Conservation (phyloP, 768 basidiomycete species). For the Kwoniella heveanensis region DNA sequence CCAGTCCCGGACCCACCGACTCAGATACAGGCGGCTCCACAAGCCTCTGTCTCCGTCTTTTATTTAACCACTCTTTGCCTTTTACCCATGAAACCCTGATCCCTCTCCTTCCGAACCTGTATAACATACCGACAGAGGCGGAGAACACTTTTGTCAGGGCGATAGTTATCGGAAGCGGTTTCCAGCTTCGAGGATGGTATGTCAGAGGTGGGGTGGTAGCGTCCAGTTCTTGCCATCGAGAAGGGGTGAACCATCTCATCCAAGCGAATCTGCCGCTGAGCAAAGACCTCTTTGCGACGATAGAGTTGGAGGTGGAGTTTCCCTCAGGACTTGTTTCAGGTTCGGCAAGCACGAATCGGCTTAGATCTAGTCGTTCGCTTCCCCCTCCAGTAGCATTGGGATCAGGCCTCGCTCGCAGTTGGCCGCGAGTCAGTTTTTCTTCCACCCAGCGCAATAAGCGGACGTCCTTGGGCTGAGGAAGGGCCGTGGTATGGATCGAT, state of each 20-base stretch:
- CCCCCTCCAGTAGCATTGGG: neutral
- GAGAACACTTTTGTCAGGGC: constrained; percentile 7
- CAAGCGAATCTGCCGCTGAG: neutral
- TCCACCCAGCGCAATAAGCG: constrained; percentile 53
- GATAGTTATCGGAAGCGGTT: constrained; percentile 14
- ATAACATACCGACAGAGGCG: neutral
- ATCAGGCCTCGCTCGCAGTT: neutral
- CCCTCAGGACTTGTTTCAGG: constrained; percentile 3
- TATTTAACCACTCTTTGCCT: constrained; percentile 5
- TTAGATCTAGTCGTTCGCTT: constrained; percentile 14
- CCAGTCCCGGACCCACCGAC: neutral
- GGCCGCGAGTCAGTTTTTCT: constrained; percentile 28
- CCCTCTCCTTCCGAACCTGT: constrained; percentile 11
- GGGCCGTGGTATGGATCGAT: constrained; percentile 52
- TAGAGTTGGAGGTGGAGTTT: too few relatives aligned
- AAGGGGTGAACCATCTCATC: constrained; percentile 16
- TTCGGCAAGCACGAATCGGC: constrained; percentile 18
- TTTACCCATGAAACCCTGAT: constrained; percentile 16
- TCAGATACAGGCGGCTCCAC: neutral
- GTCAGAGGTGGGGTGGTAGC: constrained; percentile 17
- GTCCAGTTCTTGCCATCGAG: constrained; percentile 24
- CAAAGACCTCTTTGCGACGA: neutral
- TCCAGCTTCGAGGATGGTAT: constrained; percentile 22
- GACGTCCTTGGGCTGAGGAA: constrained; percentile 50
- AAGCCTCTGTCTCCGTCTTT: neutral